These are phyloP conservation scores for Tricholoma furcatifolium DNA, from an alignment of 768 basidiomycete species.

Conservation along the genomic window DNA sequence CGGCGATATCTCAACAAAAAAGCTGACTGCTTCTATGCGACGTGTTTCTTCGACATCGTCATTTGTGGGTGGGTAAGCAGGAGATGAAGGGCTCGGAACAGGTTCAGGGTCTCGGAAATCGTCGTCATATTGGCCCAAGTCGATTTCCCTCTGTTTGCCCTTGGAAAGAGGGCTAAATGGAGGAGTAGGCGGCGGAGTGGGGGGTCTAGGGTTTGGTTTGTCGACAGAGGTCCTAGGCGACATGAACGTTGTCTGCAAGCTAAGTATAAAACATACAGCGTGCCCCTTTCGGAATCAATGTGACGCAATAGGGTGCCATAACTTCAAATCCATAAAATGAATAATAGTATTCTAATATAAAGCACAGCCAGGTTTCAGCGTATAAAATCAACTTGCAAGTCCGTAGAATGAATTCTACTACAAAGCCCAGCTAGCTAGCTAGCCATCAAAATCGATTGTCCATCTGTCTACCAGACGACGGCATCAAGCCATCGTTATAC, in stretches of 20 bases:
- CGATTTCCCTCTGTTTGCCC: slow-evolving; percentile 24
- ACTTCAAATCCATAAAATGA: too few species aligned
- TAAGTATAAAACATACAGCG: not conserved
- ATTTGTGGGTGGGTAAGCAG: slow-evolving; percentile 62
- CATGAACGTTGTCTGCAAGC: slow-evolving; percentile 11
- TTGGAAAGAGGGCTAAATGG: slow-evolving; percentile 28
- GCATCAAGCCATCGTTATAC: slow-evolving; percentile 48
- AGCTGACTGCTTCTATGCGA: slow-evolving; percentile 66
- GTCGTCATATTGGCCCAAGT: slow-evolving; percentile 19
- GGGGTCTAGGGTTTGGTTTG: slow-evolving; percentile 13
- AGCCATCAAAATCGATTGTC: slow-evolving; percentile 36
- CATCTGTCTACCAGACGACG: slow-evolving; percentile 31
- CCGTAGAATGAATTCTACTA: slow-evolving; percentile 15
- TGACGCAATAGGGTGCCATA: not conserved
- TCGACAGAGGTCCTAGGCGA: slow-evolving; percentile 22
- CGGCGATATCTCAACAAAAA: not conserved
- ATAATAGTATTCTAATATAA: slow-evolving; percentile 13
- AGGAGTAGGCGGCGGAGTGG: slow-evolving; percentile 38
- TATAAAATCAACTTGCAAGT: slow-evolving; percentile 3
- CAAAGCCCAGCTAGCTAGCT: slow-evolving; percentile 1
- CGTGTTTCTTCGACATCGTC: slow-evolving; percentile 69
- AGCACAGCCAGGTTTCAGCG: not conserved
- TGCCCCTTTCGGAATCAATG: not conserved
- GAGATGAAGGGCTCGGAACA: slow-evolving; percentile 14
- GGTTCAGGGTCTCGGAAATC: slow-evolving; percentile 28